phyloP scores from a whole-genome alignment of 176 grass and related monocot species.

The Zoysia pacifica region DNA sequence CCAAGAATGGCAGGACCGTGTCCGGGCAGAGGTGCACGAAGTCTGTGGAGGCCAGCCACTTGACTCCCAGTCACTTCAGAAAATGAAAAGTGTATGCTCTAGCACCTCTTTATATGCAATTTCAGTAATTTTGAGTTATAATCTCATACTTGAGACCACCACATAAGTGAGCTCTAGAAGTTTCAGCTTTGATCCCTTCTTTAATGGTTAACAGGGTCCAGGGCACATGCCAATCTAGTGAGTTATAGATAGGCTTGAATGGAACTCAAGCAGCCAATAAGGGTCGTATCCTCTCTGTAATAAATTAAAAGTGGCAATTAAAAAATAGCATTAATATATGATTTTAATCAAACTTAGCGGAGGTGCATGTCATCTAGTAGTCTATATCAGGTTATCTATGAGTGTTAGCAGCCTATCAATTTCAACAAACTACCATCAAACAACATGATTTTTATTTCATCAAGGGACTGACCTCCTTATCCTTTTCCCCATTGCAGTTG shows the following conservation, averaged over 20 bases:
- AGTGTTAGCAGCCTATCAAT: background rate
- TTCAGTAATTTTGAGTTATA: constrained; percentile 13
- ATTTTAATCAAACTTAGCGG: background rate
- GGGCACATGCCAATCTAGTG: background rate
- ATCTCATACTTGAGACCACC: background rate
- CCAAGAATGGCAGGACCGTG: constrained; percentile 83
- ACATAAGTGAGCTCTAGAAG: background rate
- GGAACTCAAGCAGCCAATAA: too few relatives aligned
- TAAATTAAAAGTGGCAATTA: background rate
- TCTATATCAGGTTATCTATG: background rate
- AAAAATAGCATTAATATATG: background rate
- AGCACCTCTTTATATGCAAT: background rate
- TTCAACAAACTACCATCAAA: background rate
- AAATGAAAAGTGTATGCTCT: constrained; percentile 79
- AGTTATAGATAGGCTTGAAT: background rate
- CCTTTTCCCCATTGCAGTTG: constrained; percentile 51
- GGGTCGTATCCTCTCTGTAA: background rate
- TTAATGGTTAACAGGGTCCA: background rate
- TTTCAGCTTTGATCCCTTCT: background rate
- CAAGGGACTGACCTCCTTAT: constrained; percentile 18
- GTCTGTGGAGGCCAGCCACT: constrained; percentile 39
- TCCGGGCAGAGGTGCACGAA: constrained; percentile 58
- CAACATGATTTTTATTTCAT: background rate
- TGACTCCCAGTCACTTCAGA: constrained; percentile 69
- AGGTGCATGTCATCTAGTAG: background rate